phyloP scores from a whole-genome alignment of 1,139 yeast genomes.

The Zygosaccharomyces sapae region DNA sequence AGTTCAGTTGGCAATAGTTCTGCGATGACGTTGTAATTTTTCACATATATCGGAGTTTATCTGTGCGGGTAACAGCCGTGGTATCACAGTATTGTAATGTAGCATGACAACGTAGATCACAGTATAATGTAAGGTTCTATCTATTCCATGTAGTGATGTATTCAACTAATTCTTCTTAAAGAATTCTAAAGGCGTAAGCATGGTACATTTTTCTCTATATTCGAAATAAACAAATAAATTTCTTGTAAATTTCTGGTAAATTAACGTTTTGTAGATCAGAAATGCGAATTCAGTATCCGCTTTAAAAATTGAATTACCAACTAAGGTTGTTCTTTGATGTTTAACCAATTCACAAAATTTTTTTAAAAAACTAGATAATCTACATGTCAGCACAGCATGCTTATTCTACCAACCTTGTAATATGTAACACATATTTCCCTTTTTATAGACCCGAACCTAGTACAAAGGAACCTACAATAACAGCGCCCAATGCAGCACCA shows the following conservation, averaged over 20 bases:
- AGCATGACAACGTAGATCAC: too few relatives aligned
- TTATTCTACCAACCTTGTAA: background rate
- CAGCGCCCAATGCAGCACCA: slow-evolving; percentile 32
- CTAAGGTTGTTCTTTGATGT: too few relatives aligned
- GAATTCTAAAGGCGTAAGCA: background rate
- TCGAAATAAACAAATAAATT: background rate
- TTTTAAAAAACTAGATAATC: background rate
- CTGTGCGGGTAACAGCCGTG: background rate
- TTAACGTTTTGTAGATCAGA: background rate
- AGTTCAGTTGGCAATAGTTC: background rate
- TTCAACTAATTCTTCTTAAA: background rate
- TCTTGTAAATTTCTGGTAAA: background rate
- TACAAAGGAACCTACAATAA: slow-evolving; percentile 33
- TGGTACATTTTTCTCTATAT: too few relatives aligned
- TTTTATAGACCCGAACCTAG: slow-evolving; percentile 26
- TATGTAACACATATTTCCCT: background rate
- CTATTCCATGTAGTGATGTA: background rate
- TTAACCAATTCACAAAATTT: too few relatives aligned
- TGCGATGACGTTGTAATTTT: background rate
- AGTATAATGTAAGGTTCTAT: too few relatives aligned
- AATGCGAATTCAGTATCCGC: background rate
- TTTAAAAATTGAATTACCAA: too few relatives aligned
- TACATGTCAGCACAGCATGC: background rate
- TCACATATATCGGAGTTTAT: background rate
- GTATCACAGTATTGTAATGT: background rate